These are phyloP conservation scores for Prunus campanulata DNA, from an alignment of 306 rosid species.

Conservation along the genomic window DNA sequence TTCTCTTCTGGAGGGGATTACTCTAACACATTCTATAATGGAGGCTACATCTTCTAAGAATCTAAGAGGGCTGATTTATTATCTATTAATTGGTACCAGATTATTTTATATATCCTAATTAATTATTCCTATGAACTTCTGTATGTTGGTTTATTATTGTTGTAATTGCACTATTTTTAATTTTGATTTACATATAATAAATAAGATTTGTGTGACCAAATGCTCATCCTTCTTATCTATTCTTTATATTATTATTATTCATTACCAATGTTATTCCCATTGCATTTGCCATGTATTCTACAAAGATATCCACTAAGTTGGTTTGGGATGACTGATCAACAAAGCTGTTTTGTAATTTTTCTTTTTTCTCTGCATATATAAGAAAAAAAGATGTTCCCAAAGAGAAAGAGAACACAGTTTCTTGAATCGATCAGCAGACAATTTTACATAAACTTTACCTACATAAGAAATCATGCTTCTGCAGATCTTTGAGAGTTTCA, in stretches of 20 bases:
- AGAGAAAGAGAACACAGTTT: background rate
- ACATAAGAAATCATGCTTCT: too few relatives aligned
- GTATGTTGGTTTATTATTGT: background rate
- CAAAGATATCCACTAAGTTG: background rate
- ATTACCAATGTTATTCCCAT: too few relatives aligned
- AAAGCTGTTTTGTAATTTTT: too few relatives aligned
- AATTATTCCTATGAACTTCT: background rate
- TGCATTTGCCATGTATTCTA: too few relatives aligned
- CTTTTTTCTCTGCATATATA: too few relatives aligned
- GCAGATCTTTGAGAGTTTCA: too few relatives aligned
- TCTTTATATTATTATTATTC: too few relatives aligned
- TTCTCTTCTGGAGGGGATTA: constrained; percentile 9
- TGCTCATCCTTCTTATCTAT: too few relatives aligned
- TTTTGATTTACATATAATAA: background rate
- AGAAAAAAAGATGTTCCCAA: too few relatives aligned
- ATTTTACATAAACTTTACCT: too few relatives aligned
- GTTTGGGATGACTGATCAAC: background rate
- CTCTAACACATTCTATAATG: background rate
- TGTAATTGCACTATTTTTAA: background rate
- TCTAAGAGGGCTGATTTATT: background rate
- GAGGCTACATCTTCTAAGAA: background rate
- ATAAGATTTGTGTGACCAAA: background rate
- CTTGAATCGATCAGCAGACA: background rate
- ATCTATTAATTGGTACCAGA: background rate
- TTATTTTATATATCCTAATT: too few relatives aligned